Evolutionary conservation across 2,329 filamentous ascomycete genomes (phyloP), one percentile per base, ranked within the genome.

Genomic region (Coccinonectria pachysandricola): DNA sequence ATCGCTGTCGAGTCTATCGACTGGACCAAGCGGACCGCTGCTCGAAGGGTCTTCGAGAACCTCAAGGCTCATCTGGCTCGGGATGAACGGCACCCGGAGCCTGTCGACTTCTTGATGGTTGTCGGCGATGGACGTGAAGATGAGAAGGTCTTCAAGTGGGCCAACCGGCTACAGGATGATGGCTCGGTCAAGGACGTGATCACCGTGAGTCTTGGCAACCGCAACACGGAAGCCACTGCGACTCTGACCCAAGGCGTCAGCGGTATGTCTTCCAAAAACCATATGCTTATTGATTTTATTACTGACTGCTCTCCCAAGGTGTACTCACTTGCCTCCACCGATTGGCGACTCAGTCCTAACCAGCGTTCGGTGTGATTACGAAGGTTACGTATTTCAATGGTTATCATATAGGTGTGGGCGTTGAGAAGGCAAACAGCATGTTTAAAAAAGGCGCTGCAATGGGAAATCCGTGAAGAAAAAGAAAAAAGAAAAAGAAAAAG

Each of bases 141-240:
- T 40, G 88, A 96, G 50, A 80, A 84, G 42, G 80, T 94, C 12
- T 96, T 94, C 60, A 78, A 78, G 36, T 96, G 91, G 88, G 91
- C 88, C 11, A 94, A 95, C 56, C 66, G 73, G 24, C 60, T 94
- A 8, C 65, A 66, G 12, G 64, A 68, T 3, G 58, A 68, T 7
- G 66, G 68, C 11, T 57, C 59, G 3, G 66, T 86, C 21, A 58
- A 75, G 25, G 67, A 84, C 29, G 82, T 91, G 4, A 75, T 80
- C 35, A 94, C 87, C 3, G 86, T 94, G 12, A 92, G 83, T 38
- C 62, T 96, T 18, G 86, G 87, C 26, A 82, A 71, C 47, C 72
- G 86, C 36, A 95, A 87, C 56, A 95, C 88, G 0, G 81, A 93
- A 52, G 88, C 88, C 6, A 76, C 73, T 24, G 75, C 79, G 2